Evolutionary conservation across 352 stramenopile genomes (phyloP).

Genomic region (Pythium aristosporum): DNA sequence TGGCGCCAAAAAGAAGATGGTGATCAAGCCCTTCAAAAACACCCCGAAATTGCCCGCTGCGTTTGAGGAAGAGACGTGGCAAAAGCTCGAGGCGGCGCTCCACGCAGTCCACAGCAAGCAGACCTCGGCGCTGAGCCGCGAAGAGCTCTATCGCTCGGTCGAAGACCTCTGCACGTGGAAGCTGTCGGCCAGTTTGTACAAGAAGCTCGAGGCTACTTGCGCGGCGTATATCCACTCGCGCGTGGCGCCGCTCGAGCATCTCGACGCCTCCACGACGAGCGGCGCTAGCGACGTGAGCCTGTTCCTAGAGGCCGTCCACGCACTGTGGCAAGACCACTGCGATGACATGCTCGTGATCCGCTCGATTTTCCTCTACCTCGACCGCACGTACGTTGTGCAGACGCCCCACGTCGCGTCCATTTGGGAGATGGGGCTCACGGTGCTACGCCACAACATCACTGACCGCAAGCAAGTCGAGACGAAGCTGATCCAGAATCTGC

Average conservation of each 20-base stretch:
- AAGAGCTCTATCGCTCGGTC: constrained; percentile 84
- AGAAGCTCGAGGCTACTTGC: constrained; percentile 67
- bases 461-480: constrained; percentile 51
- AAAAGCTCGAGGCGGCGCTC: constrained; percentile 63
- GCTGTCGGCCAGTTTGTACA: constrained; percentile 76
- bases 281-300: constrained; percentile 54
- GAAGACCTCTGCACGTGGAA: constrained; percentile 94
- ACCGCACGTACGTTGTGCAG: constrained; percentile 90
- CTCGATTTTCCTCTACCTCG: constrained; percentile 93
- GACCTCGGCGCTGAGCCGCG: constrained; percentile 57
- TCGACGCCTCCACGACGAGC: constrained; percentile 21
- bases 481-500: constrained; percentile 69
- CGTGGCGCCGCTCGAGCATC: constrained; percentile 57
- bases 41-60: constrained; percentile 66
- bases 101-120: constrained; percentile 67
- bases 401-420: constrained; percentile 83
- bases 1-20: constrained; percentile 75
- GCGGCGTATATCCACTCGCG: constrained; percentile 55
- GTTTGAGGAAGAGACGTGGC: constrained; percentile 83
- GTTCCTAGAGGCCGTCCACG: constrained; percentile 79
- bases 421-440: constrained; percentile 89
- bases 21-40: constrained; percentile 84
- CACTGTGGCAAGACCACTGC: constrained; percentile 90
- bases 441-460: constrained; percentile 63
- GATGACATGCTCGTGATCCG: constrained; percentile 91